These are phyloP conservation scores for Psilocybe mexicana DNA, from an alignment of 1,284 basidiomycete genomes.

Conservation along the genomic window DNA sequence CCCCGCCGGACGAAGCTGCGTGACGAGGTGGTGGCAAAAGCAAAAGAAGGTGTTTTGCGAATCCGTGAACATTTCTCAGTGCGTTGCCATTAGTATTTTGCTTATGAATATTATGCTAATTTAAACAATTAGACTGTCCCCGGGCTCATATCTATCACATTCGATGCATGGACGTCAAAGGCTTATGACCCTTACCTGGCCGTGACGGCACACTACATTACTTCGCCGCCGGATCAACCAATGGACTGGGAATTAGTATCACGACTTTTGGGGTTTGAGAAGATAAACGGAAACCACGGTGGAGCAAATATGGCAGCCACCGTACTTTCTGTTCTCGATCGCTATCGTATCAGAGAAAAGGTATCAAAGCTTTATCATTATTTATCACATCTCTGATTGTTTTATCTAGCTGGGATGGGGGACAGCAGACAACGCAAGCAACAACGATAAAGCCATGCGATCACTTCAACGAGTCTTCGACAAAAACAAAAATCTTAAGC, in stretches of 20 bases:
- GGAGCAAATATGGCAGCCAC: constrained; percentile 23
- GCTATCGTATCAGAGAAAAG: constrained; percentile 17
- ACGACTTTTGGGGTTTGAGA: constrained; percentile 19
- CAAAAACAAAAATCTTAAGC: background rate
- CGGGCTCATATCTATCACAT: constrained; percentile 24
- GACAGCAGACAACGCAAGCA: constrained; percentile 22
- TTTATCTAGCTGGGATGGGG: constrained; percentile 16
- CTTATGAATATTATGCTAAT: no score
- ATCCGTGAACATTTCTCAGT: constrained; percentile 18
- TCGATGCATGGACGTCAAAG: constrained; percentile 27
- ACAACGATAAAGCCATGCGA: constrained; percentile 19
- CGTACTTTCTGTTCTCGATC: constrained; percentile 16
- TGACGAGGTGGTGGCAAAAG: constrained; percentile 19
- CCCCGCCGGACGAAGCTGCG: constrained; percentile 21
- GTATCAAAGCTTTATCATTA: constrained; percentile 10
- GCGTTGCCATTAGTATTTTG: background rate
- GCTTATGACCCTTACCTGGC: constrained; percentile 23
- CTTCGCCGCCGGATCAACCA: constrained; percentile 11
- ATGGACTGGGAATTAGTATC: constrained; percentile 23
- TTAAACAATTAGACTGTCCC: constrained; percentile 10
- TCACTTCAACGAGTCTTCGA: constrained; percentile 2
- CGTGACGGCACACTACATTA: constrained; percentile 27
- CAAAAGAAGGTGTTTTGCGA: constrained; percentile 10
- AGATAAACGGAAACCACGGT: constrained; percentile 23
- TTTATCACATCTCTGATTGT: no score